Base-by-base conservation (phyloP, 2,329 filamentous ascomycete species). In the Fusarium sp. region DNA sequence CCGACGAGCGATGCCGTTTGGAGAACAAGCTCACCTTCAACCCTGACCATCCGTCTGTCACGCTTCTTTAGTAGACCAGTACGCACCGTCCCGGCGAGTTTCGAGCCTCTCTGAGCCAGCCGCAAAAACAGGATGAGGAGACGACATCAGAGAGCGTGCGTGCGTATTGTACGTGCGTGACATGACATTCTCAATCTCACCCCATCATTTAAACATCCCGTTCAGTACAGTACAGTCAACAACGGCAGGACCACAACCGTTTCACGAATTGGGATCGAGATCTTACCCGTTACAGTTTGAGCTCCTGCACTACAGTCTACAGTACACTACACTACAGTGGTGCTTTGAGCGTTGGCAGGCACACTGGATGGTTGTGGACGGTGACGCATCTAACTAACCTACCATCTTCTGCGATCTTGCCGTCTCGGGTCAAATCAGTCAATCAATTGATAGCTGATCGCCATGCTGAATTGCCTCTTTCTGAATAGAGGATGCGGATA, bases 231-330 rank as follows among this genome's bases (percentile, higher is more conserved):
- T 49, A 46, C 34, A 50, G 58, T 63, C 30, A 37, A 43, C 48
- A 32, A 63, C 55, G 46, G 23, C 42, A 27, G 23, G 34, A 41
- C 60, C 59, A 43, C 20, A 47, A 70, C 67, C 48, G 67, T 68
- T 72, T 70, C 61, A 73, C 58, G 55, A 57, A 63, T 63, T 67
- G 65, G 71, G 71, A 76, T 76, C 73, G 74, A 76, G 74, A 76
- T 76, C 72, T 71, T 63, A 46, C 54, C 66, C 60, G 43, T 55
- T 71, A 57, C 49, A 63, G 62, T 63, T 46, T 50, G 45, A 64
- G 59, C 54, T 68, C 48, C 59, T 68, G 55, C 51, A 48, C 55
- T 71, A 45, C 23, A 20, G 34, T 32, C 18, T 40, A 41, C 34
- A 46, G 14, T 46, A 46, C 49, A n/a, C 21, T 32, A 37, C 67